Evolutionary conservation across 176 grass and related monocot species (phyloP).

Genomic region (Echinochloa phyllopogon): DNA sequence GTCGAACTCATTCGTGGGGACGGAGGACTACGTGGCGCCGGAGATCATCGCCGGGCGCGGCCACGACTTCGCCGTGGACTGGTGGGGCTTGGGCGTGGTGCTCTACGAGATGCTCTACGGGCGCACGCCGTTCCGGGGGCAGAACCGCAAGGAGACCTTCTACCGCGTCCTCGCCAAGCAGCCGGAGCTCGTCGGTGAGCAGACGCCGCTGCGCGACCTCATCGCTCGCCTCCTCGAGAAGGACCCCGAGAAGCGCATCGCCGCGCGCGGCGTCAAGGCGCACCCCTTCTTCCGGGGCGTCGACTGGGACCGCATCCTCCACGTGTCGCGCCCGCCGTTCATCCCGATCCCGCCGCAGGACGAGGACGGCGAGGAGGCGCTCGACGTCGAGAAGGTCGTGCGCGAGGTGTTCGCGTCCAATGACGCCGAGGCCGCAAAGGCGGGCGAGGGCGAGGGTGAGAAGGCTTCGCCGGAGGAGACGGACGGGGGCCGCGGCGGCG

Average conservation of each 20-base stretch:
- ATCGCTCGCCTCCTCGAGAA: slow-evolving; percentile 85
- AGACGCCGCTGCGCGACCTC: slow-evolving; percentile 79
- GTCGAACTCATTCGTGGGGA: slow-evolving; percentile 97
- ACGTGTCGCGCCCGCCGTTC: slow-evolving; percentile 79
- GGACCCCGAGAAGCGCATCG: slow-evolving; percentile 79
- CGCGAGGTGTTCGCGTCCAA: slow-evolving; percentile 65
- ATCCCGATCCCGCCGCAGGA: slow-evolving; percentile 53
- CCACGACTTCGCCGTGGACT: slow-evolving; percentile 94
- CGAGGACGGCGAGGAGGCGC: slow-evolving; percentile 36
- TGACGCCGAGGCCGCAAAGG: slow-evolving; percentile 3
- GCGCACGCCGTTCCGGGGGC: slow-evolving; percentile 92
- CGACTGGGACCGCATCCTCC: slow-evolving; percentile 75
- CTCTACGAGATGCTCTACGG: slow-evolving; percentile 99
- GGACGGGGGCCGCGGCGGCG: neutral
- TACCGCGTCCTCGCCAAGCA: slow-evolving; percentile 84
- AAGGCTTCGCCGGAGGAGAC: slow-evolving; percentile 27
- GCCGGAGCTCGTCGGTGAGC: slow-evolving; percentile 85
- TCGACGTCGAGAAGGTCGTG: slow-evolving; percentile 91
- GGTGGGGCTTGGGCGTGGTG: slow-evolving; percentile 91
- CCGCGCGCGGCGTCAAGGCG: slow-evolving; percentile 58
- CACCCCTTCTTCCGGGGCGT: slow-evolving; percentile 88
- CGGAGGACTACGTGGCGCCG: slow-evolving; percentile 97
- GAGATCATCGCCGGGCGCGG: slow-evolving; percentile 91
- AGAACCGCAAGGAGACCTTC: slow-evolving; percentile 97
- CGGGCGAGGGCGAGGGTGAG: neutral